Conservation (phyloP, 305 asterid species). For the Solanum hybrid region DNA sequence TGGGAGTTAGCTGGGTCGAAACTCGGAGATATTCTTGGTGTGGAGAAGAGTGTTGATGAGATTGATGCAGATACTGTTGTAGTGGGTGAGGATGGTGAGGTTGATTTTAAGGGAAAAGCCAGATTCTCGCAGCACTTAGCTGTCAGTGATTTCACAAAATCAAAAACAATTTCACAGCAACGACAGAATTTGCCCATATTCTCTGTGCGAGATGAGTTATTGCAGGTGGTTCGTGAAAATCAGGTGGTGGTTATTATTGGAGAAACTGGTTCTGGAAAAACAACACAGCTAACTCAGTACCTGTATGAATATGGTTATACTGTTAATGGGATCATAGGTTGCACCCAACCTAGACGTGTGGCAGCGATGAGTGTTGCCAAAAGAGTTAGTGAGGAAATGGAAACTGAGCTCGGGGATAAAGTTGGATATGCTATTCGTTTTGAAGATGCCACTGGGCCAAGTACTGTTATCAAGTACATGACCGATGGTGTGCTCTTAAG, state of each 20-base stretch:
- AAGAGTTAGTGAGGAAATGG: conserved; percentile 82
- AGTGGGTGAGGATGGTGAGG: conserved; percentile 86
- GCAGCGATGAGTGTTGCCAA: conserved; percentile 82
- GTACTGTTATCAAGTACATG: conserved; percentile 80
- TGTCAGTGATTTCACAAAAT: conserved; percentile 59
- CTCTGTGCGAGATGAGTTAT: conserved; percentile 74
- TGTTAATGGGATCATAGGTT: conserved; percentile 55
- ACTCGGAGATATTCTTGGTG: conserved; percentile 88
- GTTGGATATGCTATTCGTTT: conserved; percentile 77
- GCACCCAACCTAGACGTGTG: conserved; percentile 85
- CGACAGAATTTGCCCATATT: conserved; percentile 82
- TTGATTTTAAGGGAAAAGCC: conserved; percentile 80
- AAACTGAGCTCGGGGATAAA: conserved; percentile 51
- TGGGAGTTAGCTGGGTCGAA: conserved; percentile 99
- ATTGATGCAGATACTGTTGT: conserved; percentile 84
- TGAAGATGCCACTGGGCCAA: conserved; percentile 64
- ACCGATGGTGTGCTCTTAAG: conserved; percentile 96
- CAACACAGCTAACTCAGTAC: conserved; percentile 81
- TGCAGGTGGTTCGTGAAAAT: conserved; percentile 87
- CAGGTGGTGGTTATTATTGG: conserved; percentile 76
- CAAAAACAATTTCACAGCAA: conserved; percentile 67
- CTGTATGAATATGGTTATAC: conserved; percentile 61
- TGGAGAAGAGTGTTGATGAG: conserved; percentile 53
- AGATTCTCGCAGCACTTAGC: conserved; percentile 77
- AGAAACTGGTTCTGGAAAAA: conserved; percentile 39